phyloP scores from a whole-genome alignment of 2,329 filamentous ascomycete species.

The Orbilia oligospora region DNA sequence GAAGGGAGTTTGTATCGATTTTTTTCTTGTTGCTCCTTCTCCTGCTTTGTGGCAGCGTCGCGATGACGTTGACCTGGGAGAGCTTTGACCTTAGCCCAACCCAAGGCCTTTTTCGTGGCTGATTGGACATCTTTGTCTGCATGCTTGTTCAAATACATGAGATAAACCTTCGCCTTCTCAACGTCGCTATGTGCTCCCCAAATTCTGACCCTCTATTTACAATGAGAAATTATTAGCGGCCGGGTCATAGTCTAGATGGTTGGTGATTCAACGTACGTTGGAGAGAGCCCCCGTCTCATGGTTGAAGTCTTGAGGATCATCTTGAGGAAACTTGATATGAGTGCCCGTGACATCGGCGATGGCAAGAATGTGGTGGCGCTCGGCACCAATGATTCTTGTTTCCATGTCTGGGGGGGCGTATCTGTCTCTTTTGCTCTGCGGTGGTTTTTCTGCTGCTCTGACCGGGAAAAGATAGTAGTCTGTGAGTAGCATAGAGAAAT shows the following conservation, averaged over 20 bases:
- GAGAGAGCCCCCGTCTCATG: conserved; percentile 6
- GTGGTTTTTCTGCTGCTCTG: conserved; percentile 16
- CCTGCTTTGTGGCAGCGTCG: conserved; percentile 34
- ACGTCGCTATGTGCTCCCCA: conserved; percentile 62
- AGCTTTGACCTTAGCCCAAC: conserved; percentile 62
- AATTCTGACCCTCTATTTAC: conserved; percentile 60
- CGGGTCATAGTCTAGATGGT: background rate
- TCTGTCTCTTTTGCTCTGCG: conserved; percentile 24
- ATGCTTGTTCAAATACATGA: conserved; percentile 62
- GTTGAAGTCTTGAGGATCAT: conserved; percentile 38
- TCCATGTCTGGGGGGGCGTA: conserved; percentile 33
- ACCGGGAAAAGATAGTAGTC: conserved; percentile 47
- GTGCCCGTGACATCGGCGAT: conserved; percentile 54
- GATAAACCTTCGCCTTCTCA: conserved; percentile 61
- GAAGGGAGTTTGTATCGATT: conserved; percentile 43
- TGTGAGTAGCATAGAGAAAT: background rate
- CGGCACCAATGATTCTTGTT: conserved; percentile 36
- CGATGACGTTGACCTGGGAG: conserved; percentile 56
- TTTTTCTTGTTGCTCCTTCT: conserved; percentile 55
- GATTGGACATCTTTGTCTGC: conserved; percentile 60
- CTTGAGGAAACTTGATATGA: conserved; percentile 55
- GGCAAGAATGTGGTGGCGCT: conserved; percentile 44
- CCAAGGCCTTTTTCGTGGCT: conserved; percentile 26
- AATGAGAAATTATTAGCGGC: background rate
- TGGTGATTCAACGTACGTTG: background rate